These are phyloP conservation scores for Calamus simplicifolius DNA, from an alignment of 176 grass and related monocot species.

Conservation along the genomic window DNA sequence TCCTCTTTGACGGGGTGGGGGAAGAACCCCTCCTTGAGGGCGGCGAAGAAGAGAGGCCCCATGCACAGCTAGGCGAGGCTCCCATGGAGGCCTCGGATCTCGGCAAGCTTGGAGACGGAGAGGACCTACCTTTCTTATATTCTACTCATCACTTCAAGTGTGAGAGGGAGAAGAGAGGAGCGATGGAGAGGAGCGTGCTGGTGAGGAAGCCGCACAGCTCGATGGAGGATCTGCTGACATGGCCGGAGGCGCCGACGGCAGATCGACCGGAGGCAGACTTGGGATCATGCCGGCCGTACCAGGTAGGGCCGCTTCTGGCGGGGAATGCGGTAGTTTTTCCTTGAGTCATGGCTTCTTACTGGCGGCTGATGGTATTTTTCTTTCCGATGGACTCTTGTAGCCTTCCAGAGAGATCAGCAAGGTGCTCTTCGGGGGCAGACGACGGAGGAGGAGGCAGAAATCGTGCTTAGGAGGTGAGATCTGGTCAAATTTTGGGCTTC, in stretches of 20 bases:
- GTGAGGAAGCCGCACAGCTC: conserved; percentile 85
- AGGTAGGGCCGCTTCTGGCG: conserved; percentile 19
- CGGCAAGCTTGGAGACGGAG: too few relatives aligned
- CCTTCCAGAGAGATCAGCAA: conserved; percentile 84
- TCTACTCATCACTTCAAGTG: too few relatives aligned
- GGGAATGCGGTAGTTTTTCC: not conserved
- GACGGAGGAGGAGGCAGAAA: conserved; percentile 86
- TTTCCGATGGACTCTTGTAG: conserved; percentile 28
- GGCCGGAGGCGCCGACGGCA: conserved; percentile 51
- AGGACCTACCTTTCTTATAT: too few relatives aligned
- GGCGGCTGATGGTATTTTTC: conserved; percentile 1
- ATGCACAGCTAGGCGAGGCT: too few relatives aligned
- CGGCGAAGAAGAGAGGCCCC: too few relatives aligned
- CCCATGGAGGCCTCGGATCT: too few relatives aligned
- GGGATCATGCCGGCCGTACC: conserved; percentile 45
- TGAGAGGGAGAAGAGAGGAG: conserved; percentile 9
- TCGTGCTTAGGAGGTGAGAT: conserved; percentile 81
- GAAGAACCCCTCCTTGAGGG: conserved; percentile 55
- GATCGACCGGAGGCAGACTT: conserved; percentile 21
- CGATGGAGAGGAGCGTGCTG: conserved; percentile 84
- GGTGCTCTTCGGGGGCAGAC: conserved; percentile 87
- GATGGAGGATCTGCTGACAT: conserved; percentile 87
- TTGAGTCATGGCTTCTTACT: not conserved
- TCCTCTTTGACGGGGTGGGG: conserved; percentile 51
- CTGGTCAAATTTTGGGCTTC: conserved; percentile 3